Conservation (phyloP, 192 early-diverging fungal genomes). For the Rhizoclosmatium sp. region DNA sequence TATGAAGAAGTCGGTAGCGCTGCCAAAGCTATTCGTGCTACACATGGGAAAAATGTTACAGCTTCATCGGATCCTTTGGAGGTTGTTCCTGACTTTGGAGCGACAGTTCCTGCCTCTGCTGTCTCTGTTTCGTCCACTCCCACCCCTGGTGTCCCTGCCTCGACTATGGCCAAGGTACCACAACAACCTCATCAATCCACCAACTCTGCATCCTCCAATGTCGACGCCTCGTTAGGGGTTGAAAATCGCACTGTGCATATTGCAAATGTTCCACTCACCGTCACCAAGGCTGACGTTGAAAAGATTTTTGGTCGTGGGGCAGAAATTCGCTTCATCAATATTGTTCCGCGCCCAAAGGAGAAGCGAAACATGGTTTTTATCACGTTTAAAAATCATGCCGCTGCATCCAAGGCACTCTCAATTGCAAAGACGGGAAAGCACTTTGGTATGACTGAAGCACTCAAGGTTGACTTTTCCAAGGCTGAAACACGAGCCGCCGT, state of each 20-base stretch:
- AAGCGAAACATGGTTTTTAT: slow-evolving; percentile 53
- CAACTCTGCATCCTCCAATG: background rate
- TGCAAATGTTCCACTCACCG: slow-evolving; percentile 42
- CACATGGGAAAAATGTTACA: slow-evolving; percentile 44
- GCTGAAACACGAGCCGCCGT: slow-evolving; percentile 30
- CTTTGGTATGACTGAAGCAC: slow-evolving; percentile 49
- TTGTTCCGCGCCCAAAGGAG: slow-evolving; percentile 53
- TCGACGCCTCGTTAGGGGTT: background rate
- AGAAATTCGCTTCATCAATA: slow-evolving; percentile 49
- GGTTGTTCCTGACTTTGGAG: slow-evolving; percentile 38
- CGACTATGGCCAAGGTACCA: background rate
- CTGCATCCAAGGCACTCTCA: slow-evolving; percentile 36
- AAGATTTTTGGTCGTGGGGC: slow-evolving; percentile 41
- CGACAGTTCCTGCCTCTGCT: background rate
- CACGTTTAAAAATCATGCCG: slow-evolving; percentile 43
- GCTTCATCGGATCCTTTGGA: slow-evolving; percentile 43
- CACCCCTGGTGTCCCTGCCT: background rate
- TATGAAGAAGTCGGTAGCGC: slow-evolving; percentile 49
- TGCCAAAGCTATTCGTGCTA: slow-evolving; percentile 42
- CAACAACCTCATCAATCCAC: background rate
- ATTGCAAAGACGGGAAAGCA: slow-evolving; percentile 30
- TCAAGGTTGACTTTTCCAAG: slow-evolving; percentile 55
- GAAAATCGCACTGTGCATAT: slow-evolving; percentile 50
- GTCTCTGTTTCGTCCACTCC: background rate
- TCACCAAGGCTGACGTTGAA: slow-evolving; percentile 55